Percentiles rank a stretch among this genome's conserved stretches.
phyloP scores from a whole-genome alignment of 2,329 filamentous ascomycete genomes.

The Xylariomycetidae sp. region DNA sequence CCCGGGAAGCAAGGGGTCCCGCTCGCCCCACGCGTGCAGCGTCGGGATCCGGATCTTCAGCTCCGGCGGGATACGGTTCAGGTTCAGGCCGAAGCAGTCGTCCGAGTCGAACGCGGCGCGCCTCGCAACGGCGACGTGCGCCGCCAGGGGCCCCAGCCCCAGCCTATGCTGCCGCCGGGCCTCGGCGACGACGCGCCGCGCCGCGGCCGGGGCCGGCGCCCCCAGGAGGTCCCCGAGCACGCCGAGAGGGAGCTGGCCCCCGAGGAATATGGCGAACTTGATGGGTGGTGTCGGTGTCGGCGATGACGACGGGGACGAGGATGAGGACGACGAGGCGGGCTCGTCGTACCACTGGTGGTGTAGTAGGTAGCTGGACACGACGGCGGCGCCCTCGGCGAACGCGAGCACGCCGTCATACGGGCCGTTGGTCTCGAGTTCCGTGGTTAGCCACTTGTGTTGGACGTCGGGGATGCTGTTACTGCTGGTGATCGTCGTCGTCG shows the following conservation, averaged over 20 bases:
- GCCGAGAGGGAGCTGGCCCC: conserved; percentile 29
- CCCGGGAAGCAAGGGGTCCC: conserved; percentile 19
- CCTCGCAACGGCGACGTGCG: conserved; percentile 13
- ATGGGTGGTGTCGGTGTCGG: too few relatives aligned
- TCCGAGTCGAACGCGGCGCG: conserved; percentile 24
- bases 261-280: conserved; percentile 27
- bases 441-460: conserved; percentile 33
- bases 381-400: conserved; percentile 28
- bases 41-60: conserved; percentile 27
- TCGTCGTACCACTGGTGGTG: conserved; percentile 30
- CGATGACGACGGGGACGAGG: too few relatives aligned
- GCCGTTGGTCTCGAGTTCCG: conserved; percentile 22
- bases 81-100: conserved; percentile 26
- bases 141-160: conserved; percentile 11
- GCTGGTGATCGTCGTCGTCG: conserved; percentile 27
- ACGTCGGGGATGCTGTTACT: too few relatives aligned
- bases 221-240: conserved; percentile 28
- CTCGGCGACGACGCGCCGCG: conserved; percentile 22
- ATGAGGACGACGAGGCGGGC: too few relatives aligned
- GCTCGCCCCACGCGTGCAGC: conserved; percentile 21
- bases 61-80: conserved; percentile 22
- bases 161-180: conserved; percentile 10
- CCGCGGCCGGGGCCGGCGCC: conserved; percentile 25
- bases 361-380: conserved; percentile 35
- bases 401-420: conserved; percentile 24